These are phyloP conservation scores for Diospyros lotus DNA, from an alignment of 148 eudicot species.

Conservation along the genomic window DNA sequence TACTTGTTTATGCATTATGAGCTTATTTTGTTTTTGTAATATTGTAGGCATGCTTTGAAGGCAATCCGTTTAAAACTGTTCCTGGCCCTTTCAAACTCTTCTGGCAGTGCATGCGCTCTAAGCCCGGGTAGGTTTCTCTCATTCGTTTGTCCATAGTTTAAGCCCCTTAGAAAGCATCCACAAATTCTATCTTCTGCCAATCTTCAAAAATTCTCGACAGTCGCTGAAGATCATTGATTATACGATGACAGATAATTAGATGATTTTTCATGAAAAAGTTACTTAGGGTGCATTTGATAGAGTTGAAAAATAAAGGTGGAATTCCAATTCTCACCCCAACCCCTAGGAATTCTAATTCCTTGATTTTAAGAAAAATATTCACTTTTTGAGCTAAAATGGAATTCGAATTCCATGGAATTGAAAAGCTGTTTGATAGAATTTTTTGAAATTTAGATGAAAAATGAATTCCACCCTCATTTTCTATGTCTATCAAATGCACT, in stretches of 20 bases:
- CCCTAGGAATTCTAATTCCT: no score
- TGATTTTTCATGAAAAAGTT: neutral
- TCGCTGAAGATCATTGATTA: neutral
- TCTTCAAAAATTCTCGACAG: neutral
- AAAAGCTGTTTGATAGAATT: no score
- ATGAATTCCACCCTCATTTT: no score
- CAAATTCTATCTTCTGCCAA: neutral
- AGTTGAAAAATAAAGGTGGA: no score
- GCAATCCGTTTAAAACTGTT: constrained; percentile 88
- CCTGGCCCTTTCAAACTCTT: constrained; percentile 93
- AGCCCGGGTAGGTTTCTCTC: constrained; percentile 57
- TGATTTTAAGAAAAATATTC: no score
- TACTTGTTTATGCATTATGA: neutral
- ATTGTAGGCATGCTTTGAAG: constrained; percentile 87
- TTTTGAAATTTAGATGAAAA: no score
- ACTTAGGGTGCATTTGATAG: no score
- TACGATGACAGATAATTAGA: neutral
- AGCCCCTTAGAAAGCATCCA: neutral
- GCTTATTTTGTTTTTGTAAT: neutral
- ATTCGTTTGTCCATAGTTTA: neutral
- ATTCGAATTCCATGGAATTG: no score
- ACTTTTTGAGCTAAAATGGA: no score
- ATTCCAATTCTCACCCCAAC: no score
- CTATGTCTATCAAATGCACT: no score
- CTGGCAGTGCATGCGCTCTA: constrained; percentile 90